Evolutionary conservation across 345 rosid species (phyloP).

Genomic region (Eucalyptus sideroxylon): DNA sequence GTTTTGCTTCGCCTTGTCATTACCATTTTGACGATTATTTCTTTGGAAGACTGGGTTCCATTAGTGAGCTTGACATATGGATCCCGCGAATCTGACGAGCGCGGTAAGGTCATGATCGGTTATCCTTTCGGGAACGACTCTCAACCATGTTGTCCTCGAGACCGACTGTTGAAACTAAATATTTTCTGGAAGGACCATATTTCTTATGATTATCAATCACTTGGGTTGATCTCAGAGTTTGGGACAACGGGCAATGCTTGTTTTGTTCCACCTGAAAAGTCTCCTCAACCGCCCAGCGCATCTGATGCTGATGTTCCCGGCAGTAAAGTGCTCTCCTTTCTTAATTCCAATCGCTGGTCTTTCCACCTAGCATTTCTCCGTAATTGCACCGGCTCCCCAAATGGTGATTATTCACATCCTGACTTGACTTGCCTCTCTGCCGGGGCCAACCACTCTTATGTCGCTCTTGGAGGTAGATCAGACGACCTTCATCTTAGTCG

Average conservation of each 20-base stretch:
- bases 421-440: too few relatives aligned
- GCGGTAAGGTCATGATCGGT: background rate
- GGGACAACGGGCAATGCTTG: background rate
- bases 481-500: too few relatives aligned
- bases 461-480: background rate
- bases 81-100: fast-evolving
- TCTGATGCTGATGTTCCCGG: too few relatives aligned
- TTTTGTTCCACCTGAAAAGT: background rate
- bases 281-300: too few relatives aligned
- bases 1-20: background rate
- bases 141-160: too few relatives aligned
- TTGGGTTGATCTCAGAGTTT: background rate
- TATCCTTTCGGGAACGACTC: background rate
- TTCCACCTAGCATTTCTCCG: too few relatives aligned
- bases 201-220: background rate
- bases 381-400: too few relatives aligned
- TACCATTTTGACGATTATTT: background rate
- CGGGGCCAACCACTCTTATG: background rate
- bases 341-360: too few relatives aligned
- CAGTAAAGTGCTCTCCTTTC: too few relatives aligned
- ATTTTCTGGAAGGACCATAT: fast-evolving
- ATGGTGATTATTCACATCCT: too few relatives aligned
- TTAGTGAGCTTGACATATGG: fast-evolving
- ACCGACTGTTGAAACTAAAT: too few relatives aligned
- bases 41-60: background rate